Evolutionary conservation across 176 grass and related monocot genomes (phyloP), one percentile per base, ranked within the genome.

Genomic region (Eleusine indica): DNA sequence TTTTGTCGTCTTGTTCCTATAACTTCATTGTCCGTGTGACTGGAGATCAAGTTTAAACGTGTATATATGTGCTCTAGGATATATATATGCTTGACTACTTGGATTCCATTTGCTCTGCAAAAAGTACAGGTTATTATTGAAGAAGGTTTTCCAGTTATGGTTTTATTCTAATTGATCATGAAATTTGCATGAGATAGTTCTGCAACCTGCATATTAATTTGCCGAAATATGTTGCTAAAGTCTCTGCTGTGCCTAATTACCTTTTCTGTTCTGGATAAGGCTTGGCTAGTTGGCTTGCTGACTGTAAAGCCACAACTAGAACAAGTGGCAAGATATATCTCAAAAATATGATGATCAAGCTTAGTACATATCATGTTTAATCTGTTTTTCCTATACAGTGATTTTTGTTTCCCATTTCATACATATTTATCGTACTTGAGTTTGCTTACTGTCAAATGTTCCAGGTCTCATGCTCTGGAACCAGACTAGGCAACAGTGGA

Each of bases 391-490:
- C 7, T 81, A 19, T 10, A 18, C 8, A 13, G 37, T 19, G 41
- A 76, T 29, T 38, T 7, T 38, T 25, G 25, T 25, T 70, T 51
- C 21, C 44, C 54, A 65, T 70, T 75, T 61, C 66, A 75, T 76
- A 53, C 46, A 25, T 68, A 19, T 39, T 10, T 6, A 43, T 76
- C 32, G 74, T 62, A 40, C 80, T 49, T 62, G 54, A 75, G 15
- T 49, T 80, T 78, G 64, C 5, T 11, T 83, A 37, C 52, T 81
- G 70, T 38, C 29, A 83, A 83, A 54, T 58, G 48, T 79, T 48
- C 8, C 48, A 96, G 93, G 93, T 76, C 87, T 95, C 81, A n/a
- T 88, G 28, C 87, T 91, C 21, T 98, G 95, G 95, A 98, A 93
- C 85, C 92, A 98, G 77, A 88, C 84, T 43, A 91, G 95, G 85